Evolutionary conservation across 768 basidiomycete species (phyloP).

Genomic region (Xanthoconium stramineum): DNA sequence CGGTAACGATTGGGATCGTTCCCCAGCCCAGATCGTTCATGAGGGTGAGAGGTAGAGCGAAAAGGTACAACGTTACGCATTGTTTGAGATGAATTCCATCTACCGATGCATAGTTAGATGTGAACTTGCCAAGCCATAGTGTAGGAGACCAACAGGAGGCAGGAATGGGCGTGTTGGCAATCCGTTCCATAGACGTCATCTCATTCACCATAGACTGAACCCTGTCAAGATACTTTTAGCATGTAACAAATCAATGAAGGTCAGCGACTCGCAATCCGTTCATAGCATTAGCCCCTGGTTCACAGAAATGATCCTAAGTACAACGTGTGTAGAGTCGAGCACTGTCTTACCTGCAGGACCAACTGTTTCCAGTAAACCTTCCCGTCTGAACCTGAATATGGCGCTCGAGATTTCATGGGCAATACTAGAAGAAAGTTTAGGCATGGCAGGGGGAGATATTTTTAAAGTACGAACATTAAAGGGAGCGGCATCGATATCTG

Average conservation of each 20-base stretch:
- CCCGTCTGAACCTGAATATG: conserved; percentile 71
- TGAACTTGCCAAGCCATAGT: background rate
- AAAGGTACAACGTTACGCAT: conserved; percentile 91
- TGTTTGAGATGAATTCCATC: conserved; percentile 92
- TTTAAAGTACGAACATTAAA: conserved; percentile 52
- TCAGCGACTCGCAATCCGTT: conserved; percentile 50
- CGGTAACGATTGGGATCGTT: conserved; percentile 81
- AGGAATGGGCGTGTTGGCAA: conserved; percentile 85
- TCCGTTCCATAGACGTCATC: conserved; percentile 84
- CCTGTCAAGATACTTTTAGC: conserved; percentile 36
- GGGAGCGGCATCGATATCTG: conserved; percentile 76
- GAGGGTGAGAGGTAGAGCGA: conserved; percentile 84
- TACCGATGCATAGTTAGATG: conserved; percentile 29
- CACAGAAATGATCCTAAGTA: conserved; percentile 1
- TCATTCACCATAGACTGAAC: conserved; percentile 83
- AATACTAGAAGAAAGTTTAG: conserved; percentile 44
- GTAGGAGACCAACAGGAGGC: conserved; percentile 52
- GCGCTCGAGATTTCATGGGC: conserved; percentile 73
- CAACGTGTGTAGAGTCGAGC: background rate
- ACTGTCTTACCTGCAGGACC: conserved; percentile 72
- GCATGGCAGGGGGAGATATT: background rate
- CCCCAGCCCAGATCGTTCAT: conserved; percentile 80
- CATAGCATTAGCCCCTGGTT: conserved; percentile 72
- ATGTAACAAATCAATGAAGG: background rate
- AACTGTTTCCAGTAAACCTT: conserved; percentile 83